Base-by-base conservation (phyloP, 1,284 basidiomycete genomes). In the Naganishia sp. region DNA sequence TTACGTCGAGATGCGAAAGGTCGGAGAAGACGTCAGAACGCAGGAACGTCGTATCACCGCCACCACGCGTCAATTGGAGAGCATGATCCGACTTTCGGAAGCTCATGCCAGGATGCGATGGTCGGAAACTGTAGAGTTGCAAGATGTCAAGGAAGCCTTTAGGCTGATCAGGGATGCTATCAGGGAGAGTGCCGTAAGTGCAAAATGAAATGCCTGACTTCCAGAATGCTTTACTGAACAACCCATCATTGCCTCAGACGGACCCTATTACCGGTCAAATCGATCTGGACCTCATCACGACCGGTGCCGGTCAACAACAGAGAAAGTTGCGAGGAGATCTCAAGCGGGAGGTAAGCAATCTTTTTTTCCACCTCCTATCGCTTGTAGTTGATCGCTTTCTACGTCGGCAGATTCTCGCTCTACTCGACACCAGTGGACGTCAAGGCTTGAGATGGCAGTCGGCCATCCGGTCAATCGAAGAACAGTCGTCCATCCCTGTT, bases 11-110 rank as follows among this genome's bases (percentile, higher is more conserved):
- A 90, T 99, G 83, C 90, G 95, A 64, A 92, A 91, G 77, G 88
- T 92, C 70, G 94, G 94, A 31, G 87, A 88, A 67, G 94, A 98
- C 77, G 88, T 92, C 2, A 87, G 92, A 25, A 86, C 86, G 1
- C 86, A 86, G 67, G 94, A 98, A 79, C 90, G 92, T 74, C 88
- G 95, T 13, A 99, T 99, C 79, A 99, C 96, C 0, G 95, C 96
- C 1, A 99, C 95, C 36, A 98, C 96, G 0, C 87, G 95, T 63
- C 95, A 99, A 80, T 86, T 99, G 36, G 95, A 99, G 80, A 90
- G 88, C 72, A 93, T 99, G 88, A 98, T 99, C 75, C 90, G 96
- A n/a, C 85, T 99, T 33, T 89, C 90, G 0, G 96, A 99, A 80
- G 95, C 90, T 0, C 95, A 99, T 76, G 94, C 95, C 0, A 86